These are phyloP conservation scores for Auricularia heimuer DNA, from an alignment of 768 basidiomycete species.

Conservation along the genomic window DNA sequence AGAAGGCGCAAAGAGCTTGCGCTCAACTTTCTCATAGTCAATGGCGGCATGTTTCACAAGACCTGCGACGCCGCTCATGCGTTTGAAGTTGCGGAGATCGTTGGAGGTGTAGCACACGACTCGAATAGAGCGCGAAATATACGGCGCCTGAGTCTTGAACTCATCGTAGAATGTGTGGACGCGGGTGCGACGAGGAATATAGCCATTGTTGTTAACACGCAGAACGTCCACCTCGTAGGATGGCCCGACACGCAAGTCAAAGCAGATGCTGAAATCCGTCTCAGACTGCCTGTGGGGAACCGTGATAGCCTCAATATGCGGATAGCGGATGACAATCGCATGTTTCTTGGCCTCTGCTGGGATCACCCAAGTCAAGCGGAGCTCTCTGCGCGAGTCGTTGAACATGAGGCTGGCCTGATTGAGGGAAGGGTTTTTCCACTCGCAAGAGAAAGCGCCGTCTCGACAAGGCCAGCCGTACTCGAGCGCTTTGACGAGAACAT, in stretches of 20 bases:
- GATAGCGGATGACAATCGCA: not conserved
- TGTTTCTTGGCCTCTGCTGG: not conserved
- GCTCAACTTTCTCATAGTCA: conserved; percentile 30
- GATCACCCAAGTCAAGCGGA: not conserved
- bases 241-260: not conserved
- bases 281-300: not conserved
- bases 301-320: not conserved
- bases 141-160: conserved; percentile 24
- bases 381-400: not conserved
- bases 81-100: conserved; percentile 30
- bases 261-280: not conserved
- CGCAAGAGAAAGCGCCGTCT: conserved; percentile 46
- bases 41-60: conserved; percentile 19
- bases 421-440: conserved; percentile 29
- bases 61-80: conserved; percentile 29
- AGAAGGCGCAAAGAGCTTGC: conserved; percentile 34
- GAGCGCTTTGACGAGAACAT: conserved; percentile 27
- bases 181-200: not conserved
- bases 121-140: conserved; percentile 42
- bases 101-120: conserved; percentile 30
- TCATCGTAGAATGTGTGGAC: not conserved
- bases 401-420: not conserved
- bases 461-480: conserved; percentile 58
- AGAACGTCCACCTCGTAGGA: not conserved
- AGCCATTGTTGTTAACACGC: not conserved